Evolutionary conservation across 495 filamentous ascomycete species (phyloP).

Genomic region (Lophium mytilinum): DNA sequence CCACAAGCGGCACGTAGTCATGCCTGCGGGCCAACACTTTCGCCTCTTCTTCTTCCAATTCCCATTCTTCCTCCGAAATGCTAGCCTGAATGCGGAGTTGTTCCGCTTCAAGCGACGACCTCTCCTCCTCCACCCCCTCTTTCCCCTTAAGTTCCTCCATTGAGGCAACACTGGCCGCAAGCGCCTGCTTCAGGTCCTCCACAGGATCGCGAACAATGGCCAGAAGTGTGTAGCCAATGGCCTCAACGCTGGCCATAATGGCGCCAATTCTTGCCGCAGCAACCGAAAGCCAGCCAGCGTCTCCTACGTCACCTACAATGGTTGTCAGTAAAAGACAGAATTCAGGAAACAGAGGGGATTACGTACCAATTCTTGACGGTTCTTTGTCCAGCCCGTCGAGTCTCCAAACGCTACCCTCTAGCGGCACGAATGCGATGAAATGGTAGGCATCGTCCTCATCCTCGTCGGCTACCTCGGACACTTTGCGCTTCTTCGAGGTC

Average conservation of each 20-base stretch:
- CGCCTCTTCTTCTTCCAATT: constrained; percentile 19
- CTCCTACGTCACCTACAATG: not conserved
- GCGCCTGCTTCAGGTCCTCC: constrained; percentile 31
- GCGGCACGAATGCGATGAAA: constrained; percentile 84
- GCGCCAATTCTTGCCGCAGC: constrained; percentile 35
- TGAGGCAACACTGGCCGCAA: constrained; percentile 42
- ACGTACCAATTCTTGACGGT: constrained; percentile 62
- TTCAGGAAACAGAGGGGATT: constrained; percentile 30
- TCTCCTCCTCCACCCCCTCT: constrained; percentile 3
- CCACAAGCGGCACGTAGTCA: constrained; percentile 29
- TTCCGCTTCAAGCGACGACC: not conserved
- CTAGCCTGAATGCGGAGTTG: constrained; percentile 10
- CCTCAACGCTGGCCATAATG: constrained; percentile 26
- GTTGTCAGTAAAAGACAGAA: not conserved
- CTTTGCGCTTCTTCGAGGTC: constrained; percentile 35
- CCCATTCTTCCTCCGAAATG: constrained; percentile 13
- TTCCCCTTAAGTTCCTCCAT: constrained; percentile 32
- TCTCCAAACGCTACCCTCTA: constrained; percentile 69
- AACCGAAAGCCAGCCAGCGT: constrained; percentile 42
- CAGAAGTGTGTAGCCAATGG: constrained; percentile 52
- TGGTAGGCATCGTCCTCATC: constrained; percentile 59
- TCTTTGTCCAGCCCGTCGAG: constrained; percentile 77
- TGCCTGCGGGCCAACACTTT: constrained; percentile 27
- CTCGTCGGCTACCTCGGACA: constrained; percentile 17
- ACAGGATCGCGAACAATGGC: constrained; percentile 48